Base-by-base conservation (phyloP, 805 yeast species). In the Lachancea quebecensis region DNA sequence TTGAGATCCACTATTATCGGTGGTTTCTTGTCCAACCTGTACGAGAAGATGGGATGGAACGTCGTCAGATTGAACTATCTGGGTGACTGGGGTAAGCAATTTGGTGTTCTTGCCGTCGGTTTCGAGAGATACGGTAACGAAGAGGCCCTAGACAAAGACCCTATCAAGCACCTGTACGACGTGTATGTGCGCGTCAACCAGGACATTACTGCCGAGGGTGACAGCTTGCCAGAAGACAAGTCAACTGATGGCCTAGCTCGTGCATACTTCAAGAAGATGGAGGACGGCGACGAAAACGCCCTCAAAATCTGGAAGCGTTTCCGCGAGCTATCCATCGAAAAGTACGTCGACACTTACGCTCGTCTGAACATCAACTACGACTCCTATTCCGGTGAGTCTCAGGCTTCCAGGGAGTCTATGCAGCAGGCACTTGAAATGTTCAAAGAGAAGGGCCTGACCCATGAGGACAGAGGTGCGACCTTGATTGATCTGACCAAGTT, bases 11-110 rank as follows among this genome's bases (percentile, higher is more conserved):
- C 99, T 38, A 93, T 93, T 61, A 93, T 93, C 64, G 99, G 99
- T 57, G 98, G 98, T 12, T 93, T 89, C 71, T 66, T 93, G 40
- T 70, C 96, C 35, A 91, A 90, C 68, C 73, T 93, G 64, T 86
- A 93, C 64, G 96, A 89, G 69, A 81, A 79, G 55, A 73, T 82
- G 47, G 99, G 98, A 39, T 93, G 91, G 86, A 78, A 87, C n/a
- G 99, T 93, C 38, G 69, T 77, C 54, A 79, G 97, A 70, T 75
- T 91, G 73, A 93, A 93, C 73, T 93, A 93, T 68, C 75, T 93
- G 54, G 99, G 99, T 60, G 99, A 93, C 70, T 93, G 99, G 99
- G 99, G 99, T 47, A 93, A 93, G 70, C 99, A 93, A 72, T 93
- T 91, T 60, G 99, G 99, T 67, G 66, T 93, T 38, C 75, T 93